phyloP scores from a whole-genome alignment of 2,329 filamentous ascomycete genomes.

The Fusarium nanum region DNA sequence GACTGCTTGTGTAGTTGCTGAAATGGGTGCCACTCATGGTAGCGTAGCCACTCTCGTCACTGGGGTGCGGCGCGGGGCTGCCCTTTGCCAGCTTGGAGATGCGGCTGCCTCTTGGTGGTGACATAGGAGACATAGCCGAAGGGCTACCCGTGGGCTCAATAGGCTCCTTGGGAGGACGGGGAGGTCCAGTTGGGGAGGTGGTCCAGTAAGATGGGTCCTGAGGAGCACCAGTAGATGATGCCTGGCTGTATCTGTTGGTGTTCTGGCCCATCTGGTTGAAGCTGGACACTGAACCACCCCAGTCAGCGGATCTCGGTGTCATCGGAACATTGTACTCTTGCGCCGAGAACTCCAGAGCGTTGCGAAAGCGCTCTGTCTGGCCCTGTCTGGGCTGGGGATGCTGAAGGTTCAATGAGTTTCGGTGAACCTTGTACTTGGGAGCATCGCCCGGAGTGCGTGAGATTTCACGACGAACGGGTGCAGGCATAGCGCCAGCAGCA shows the following conservation, averaged over 20 bases:
- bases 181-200: constrained; percentile 60
- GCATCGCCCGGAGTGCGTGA: constrained; percentile 73
- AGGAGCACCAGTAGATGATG: constrained; percentile 50
- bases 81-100: constrained; percentile 64
- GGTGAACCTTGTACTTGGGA: constrained; percentile 84
- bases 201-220: constrained; percentile 59
- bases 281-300: constrained; percentile 70
- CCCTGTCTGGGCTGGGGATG: constrained; percentile 83
- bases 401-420: constrained; percentile 82
- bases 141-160: constrained; percentile 58
- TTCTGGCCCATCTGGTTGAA: constrained; percentile 64
- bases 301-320: constrained; percentile 71
- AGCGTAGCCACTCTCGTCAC: constrained; percentile 65
- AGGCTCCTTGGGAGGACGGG: constrained; percentile 72
- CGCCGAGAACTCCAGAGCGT: constrained; percentile 77
- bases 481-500: constrained; percentile 41
- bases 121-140: constrained; percentile 56
- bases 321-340: constrained; percentile 72
- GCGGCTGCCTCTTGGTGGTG: constrained; percentile 56
- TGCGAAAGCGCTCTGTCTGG: constrained; percentile 79
- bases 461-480: constrained; percentile 55
- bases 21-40: constrained; percentile 60
- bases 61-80: constrained; percentile 68
- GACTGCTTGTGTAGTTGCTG: constrained; percentile 66
- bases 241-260: constrained; percentile 62